phyloP scores from a whole-genome alignment of 108 stramenopile species.

The Epipyxis sp. region DNA sequence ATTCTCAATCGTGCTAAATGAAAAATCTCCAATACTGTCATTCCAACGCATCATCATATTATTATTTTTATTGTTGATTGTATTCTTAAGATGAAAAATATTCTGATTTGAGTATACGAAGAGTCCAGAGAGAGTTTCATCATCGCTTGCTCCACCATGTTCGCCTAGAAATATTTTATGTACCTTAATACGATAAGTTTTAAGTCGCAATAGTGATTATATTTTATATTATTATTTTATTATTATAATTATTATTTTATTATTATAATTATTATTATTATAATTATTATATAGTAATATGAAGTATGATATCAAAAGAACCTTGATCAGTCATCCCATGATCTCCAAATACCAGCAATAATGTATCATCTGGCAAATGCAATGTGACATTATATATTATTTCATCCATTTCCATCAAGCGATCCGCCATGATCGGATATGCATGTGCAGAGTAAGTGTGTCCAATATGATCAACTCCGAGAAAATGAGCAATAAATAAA shows the following conservation, averaged over 20 bases:
- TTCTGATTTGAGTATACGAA: conserved; percentile 60
- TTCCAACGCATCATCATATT: too few relatives aligned
- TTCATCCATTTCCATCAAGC: conserved; percentile 82
- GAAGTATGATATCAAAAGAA: too few relatives aligned
- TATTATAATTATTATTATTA: conserved; percentile 18
- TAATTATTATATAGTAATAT: conserved; percentile 12
- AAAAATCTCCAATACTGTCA: neutral
- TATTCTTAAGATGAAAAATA: neutral
- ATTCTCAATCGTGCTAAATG: neutral
- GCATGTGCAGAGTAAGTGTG: conserved; percentile 83
- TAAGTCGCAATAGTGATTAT: too few relatives aligned
- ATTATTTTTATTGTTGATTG: neutral
- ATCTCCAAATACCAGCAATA: conserved; percentile 73
- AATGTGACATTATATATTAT: conserved; percentile 61
- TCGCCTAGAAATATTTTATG: too few relatives aligned
- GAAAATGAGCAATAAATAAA: conserved; percentile 76
- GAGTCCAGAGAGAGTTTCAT: conserved; percentile 85
- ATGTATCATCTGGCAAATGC: conserved; percentile 47
- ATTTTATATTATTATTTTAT: too few relatives aligned
- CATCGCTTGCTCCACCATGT: conserved; percentile 92
- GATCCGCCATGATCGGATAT: conserved; percentile 71
- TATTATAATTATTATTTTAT: too few relatives aligned
- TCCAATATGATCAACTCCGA: conserved; percentile 94
- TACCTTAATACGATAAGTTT: too few relatives aligned
- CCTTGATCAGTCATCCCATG: conserved; percentile 99